Percentiles rank a stretch among this genome's conserved stretches.
phyloP scores from a whole-genome alignment of 805 yeast genomes.

The Pichia paraexigua region DNA sequence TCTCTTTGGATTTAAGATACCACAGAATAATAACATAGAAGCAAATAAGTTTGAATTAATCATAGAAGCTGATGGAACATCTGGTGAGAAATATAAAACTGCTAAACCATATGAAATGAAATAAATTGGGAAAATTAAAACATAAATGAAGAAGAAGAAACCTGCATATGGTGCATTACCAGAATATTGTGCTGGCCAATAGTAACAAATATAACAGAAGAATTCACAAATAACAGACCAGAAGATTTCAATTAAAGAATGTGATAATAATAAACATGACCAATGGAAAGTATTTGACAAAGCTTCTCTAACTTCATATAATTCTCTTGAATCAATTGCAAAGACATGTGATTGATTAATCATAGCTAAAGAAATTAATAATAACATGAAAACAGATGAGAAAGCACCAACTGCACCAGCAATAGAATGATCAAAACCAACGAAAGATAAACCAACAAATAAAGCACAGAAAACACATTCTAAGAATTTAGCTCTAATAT shows the following conservation, averaged over 20 bases:
- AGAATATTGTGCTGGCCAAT: slow-evolving; percentile 30
- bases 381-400: slow-evolving; percentile 46
- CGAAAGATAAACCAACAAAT: slow-evolving; percentile 52
- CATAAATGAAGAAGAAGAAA: slow-evolving; percentile 32
- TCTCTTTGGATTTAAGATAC: slow-evolving; percentile 50
- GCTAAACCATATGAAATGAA: slow-evolving; percentile 47
- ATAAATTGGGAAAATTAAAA: slow-evolving; percentile 37
- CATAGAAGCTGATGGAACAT: slow-evolving; percentile 59
- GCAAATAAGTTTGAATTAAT: slow-evolving; percentile 49
- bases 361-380: slow-evolving; percentile 52
- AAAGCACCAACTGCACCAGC: slow-evolving; percentile 52
- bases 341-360: slow-evolving; percentile 59
- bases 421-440: slow-evolving; percentile 42
- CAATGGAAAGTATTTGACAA: slow-evolving; percentile 68
- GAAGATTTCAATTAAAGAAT: slow-evolving; percentile 51
- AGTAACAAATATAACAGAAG: slow-evolving; percentile 35
- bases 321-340: slow-evolving; percentile 48
- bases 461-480: slow-evolving; percentile 36
- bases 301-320: slow-evolving; percentile 62
- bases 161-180: slow-evolving; percentile 38
- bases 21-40: slow-evolving; percentile 56
- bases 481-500: slow-evolving; percentile 42
- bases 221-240: slow-evolving; percentile 46
- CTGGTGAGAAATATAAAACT: slow-evolving; percentile 50
- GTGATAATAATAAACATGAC: slow-evolving; percentile 48